Evolutionary conservation across 2,329 filamentous ascomycete genomes (phyloP), one percentile per base, ranked within the genome.

Genomic region (Colletotrichum sp.): DNA sequence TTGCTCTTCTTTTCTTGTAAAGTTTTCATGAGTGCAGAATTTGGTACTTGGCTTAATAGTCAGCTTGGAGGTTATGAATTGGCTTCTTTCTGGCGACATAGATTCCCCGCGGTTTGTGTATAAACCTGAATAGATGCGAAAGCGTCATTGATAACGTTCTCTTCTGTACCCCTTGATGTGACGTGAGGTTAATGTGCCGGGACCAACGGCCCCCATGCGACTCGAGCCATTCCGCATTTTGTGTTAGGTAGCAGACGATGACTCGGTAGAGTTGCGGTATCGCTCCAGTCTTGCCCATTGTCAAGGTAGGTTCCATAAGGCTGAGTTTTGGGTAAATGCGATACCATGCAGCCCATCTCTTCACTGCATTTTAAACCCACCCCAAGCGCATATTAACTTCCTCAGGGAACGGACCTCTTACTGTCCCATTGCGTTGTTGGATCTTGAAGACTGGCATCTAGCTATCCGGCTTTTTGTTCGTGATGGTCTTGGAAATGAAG

Each of bases 1-100:
- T 75, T 58, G 73, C 73, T 21, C 54, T 75, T 27, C 51, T 76
- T 21, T 73, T 76, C 47, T 69, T 75, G 75, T 76, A 75, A 54
- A 66, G 34, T 29, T 29, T 71, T 43, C 43, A 36, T 38, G 62
- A 55, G 31, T 71, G 62, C 21, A 38, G 47, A 33, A 62, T 43
- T 15, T 54, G 55, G 61, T 43, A 47, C 63, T 51, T 66, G 57
- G 68, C 33, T 71, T 29, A 66, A 71, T 61, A 43, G 38, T 57
- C 43, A 33, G 70, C 47, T 71, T 62, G 68, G 71, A 57, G 71
- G 71, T 70, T 66, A 66, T 71, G 62, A 66, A n/a, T 69, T 72
- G 72, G 54, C 64, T 73, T 69, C 69, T 63, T 72, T 65, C 58
- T 65, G 69, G 69, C 69, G 66, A 43, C 34, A 69, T 69, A 73